Conservation (phyloP, 2,329 filamentous ascomycete genomes). For the Beauveria sp. region DNA sequence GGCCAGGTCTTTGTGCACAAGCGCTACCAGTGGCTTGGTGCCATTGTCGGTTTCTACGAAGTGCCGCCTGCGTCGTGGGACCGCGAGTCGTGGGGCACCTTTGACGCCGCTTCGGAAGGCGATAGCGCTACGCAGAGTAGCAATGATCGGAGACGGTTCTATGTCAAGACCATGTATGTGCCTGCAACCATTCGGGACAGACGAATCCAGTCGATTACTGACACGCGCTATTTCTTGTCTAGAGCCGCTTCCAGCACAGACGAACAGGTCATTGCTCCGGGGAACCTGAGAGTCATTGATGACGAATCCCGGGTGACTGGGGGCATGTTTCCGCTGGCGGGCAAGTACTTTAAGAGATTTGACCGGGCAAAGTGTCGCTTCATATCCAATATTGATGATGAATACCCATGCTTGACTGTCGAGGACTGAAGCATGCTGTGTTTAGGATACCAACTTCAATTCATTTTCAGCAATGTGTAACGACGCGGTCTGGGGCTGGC, state of each 20-base stretch:
- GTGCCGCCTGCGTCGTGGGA: neutral
- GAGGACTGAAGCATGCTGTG: neutral
- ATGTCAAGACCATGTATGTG: conserved; percentile 73
- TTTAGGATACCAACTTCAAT: neutral
- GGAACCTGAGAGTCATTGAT: conserved; percentile 64
- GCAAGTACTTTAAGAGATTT: conserved; percentile 84
- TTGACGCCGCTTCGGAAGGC: neutral
- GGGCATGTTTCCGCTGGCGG: conserved; percentile 61
- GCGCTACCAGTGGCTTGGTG: conserved; percentile 69
- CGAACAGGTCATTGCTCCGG: conserved; percentile 46
- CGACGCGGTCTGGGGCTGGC: neutral
- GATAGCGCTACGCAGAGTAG: neutral
- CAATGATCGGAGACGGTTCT: conserved; percentile 61
- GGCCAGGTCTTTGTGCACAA: conserved; percentile 81
- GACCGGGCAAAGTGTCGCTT: conserved; percentile 60
- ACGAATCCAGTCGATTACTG: neutral
- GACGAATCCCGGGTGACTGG: conserved; percentile 41
- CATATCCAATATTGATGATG: conserved; percentile 70
- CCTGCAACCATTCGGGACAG: neutral
- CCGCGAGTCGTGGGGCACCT: neutral
- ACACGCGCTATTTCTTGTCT: conserved; percentile 9
- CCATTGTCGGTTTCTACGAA: conserved; percentile 65
- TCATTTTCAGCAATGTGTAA: too few relatives aligned
- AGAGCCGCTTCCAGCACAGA: conserved; percentile 23
- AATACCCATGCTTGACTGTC: conserved; percentile 52